Evolutionary conservation across 345 rosid species (phyloP).

Genomic region (Brassica carinata): DNA sequence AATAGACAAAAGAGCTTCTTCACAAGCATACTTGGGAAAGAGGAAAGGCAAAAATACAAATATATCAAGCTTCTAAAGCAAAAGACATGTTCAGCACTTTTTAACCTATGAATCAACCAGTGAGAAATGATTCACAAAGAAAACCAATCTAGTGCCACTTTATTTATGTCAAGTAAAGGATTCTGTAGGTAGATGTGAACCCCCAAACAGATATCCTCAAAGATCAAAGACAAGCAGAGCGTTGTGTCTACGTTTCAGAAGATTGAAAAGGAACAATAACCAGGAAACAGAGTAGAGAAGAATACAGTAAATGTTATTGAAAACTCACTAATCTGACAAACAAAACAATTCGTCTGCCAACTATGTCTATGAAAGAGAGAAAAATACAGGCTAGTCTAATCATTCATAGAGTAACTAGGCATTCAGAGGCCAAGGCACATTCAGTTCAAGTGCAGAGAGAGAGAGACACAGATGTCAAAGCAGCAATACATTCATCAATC

Average conservation of each 20-base stretch:
- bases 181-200: neutral
- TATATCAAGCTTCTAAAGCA: constrained; percentile 11
- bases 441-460: constrained; percentile 52
- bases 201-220: constrained; percentile 3
- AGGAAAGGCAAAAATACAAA: neutral
- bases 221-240: constrained; percentile 8
- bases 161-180: constrained; percentile 14
- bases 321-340: constrained; percentile 39
- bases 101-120: constrained; percentile 26
- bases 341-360: constrained; percentile 35
- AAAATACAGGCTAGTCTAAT: constrained; percentile 51
- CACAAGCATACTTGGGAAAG: neutral
- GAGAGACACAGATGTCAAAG: constrained; percentile 43
- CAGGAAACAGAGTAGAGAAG: constrained; percentile 20
- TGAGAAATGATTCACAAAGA: constrained; percentile 18
- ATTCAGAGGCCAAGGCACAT: constrained; percentile 60
- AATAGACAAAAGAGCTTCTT: neutral
- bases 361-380: constrained; percentile 31
- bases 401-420: constrained; percentile 52
- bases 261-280: neutral
- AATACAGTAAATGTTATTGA: constrained; percentile 33
- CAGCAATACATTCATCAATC: constrained; percentile 72
- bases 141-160: constrained; percentile 24
- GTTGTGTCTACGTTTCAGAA: neutral
- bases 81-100: constrained; percentile 12